Evolutionary conservation across 2,329 filamentous ascomycete species (phyloP).

Genomic region (Peltaster fructicola): DNA sequence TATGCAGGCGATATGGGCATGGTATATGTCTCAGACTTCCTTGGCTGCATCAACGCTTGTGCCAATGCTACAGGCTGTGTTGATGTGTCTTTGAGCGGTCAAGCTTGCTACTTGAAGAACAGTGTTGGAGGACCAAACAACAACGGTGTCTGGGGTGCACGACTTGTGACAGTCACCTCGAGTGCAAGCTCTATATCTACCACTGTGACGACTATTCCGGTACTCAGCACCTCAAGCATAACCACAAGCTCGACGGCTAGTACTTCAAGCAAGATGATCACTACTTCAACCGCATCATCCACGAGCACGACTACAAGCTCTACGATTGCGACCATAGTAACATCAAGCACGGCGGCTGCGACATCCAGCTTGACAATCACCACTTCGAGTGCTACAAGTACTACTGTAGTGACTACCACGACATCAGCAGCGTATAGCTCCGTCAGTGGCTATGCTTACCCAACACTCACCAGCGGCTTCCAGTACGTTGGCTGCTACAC

Average conservation of each 20-base stretch:
- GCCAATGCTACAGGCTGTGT: slow-evolving; percentile 15
- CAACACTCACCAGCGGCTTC: slow-evolving; percentile 8
- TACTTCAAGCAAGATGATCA: slow-evolving; percentile 2
- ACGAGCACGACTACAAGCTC: slow-evolving; percentile 1
- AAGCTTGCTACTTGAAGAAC: slow-evolving; percentile 16
- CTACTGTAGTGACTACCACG: background rate
- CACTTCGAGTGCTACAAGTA: too few relatives aligned
- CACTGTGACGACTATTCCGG: too few relatives aligned
- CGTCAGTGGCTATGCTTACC: background rate
- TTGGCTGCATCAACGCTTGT: slow-evolving; percentile 16
- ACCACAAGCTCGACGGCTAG: slow-evolving; percentile 1
- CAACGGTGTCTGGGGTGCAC: slow-evolving; percentile 11
- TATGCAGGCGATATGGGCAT: slow-evolving; percentile 12
- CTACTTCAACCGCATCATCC: background rate
- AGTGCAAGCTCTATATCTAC: background rate
- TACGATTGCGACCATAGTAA: too few relatives aligned
- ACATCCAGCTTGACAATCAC: too few relatives aligned
- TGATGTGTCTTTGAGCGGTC: slow-evolving; percentile 16
- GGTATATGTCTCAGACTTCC: slow-evolving; percentile 8
- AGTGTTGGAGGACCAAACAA: slow-evolving; percentile 8
- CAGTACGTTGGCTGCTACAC: slow-evolving; percentile 14
- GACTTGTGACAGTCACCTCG: slow-evolving; percentile 6
- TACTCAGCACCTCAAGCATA: background rate
- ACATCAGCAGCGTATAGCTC: slow-evolving; percentile 1
- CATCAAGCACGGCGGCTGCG: too few relatives aligned